Evolutionary conservation across 495 filamentous ascomycete genomes (phyloP).

Genomic region (Daldinia bambusicola): DNA sequence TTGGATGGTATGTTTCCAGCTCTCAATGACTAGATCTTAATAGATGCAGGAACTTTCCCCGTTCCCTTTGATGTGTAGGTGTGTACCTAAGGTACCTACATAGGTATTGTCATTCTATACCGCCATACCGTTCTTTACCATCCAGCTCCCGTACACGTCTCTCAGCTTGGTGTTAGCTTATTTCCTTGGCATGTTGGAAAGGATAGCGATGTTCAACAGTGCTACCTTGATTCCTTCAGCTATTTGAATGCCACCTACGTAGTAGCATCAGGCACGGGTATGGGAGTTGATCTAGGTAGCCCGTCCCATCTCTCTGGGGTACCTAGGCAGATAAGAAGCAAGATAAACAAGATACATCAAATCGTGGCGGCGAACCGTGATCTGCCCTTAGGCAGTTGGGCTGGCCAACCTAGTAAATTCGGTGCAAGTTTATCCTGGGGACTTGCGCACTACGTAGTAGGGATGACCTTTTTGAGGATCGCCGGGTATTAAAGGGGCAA

Average conservation of each 20-base stretch:
- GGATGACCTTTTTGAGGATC: neutral
- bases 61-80: neutral
- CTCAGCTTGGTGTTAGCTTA: conserved; percentile 40
- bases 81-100: neutral
- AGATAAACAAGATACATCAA: conserved; percentile 18
- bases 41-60: neutral
- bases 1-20: conserved; percentile 16
- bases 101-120: neutral
- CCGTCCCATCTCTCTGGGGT: conserved; percentile 25
- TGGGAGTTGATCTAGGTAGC: conserved; percentile 15
- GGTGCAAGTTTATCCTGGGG: neutral
- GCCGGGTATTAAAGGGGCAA: neutral
- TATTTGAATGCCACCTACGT: conserved; percentile 29
- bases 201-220: conserved; percentile 38
- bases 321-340: conserved; percentile 12
- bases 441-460: conserved; percentile 1
- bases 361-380: neutral
- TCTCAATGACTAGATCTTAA: neutral
- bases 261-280: conserved; percentile 17
- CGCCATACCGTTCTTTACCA: neutral
- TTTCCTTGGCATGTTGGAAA: conserved; percentile 43
- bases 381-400: neutral
- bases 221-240: conserved; percentile 38
- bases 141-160: conserved; percentile 5
- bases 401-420: neutral